Percentiles rank a stretch among this genome's conserved stretches.
phyloP scores from a whole-genome alignment of 192 early-diverging fungal genomes.

The Coemansia sp. region DNA sequence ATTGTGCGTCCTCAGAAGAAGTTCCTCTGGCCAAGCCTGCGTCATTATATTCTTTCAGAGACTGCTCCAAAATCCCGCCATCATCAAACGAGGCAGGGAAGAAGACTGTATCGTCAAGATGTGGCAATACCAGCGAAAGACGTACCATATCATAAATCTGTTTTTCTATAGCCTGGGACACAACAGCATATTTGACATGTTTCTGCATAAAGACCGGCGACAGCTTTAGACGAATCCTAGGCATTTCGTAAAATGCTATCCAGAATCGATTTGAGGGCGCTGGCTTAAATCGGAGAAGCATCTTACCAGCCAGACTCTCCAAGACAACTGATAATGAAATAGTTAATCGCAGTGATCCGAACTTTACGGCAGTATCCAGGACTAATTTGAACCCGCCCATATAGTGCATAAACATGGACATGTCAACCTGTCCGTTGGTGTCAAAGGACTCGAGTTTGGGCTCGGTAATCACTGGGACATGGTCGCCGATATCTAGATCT shows the following conservation, averaged over 20 bases:
- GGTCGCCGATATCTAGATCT: conserved; percentile 74
- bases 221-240: conserved; percentile 68
- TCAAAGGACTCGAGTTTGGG: conserved; percentile 70
- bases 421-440: conserved; percentile 69
- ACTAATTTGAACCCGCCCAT: conserved; percentile 72
- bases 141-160: conserved; percentile 79
- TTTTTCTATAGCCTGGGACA: conserved; percentile 84
- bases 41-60: conserved; percentile 40
- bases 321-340: conserved; percentile 77
- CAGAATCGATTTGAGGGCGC: conserved; percentile 81
- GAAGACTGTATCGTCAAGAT: conserved; percentile 87
- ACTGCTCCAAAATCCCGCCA: conserved; percentile 60
- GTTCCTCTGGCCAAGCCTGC: conserved; percentile 9
- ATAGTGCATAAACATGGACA: conserved; percentile 78
- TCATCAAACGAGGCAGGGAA: conserved; percentile 57
- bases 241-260: conserved; percentile 82
- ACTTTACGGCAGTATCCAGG: conserved; percentile 65
- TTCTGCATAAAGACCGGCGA: conserved; percentile 83
- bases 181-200: conserved; percentile 71
- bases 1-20: no score
- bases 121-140: conserved; percentile 77
- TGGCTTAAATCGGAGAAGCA: conserved; percentile 74
- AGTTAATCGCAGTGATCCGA: conserved; percentile 69
- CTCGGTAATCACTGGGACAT: conserved; percentile 73
- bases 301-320: conserved; percentile 67